Evolutionary conservation across 345 rosid species (phyloP).

Genomic region (Carallia brachiata): DNA sequence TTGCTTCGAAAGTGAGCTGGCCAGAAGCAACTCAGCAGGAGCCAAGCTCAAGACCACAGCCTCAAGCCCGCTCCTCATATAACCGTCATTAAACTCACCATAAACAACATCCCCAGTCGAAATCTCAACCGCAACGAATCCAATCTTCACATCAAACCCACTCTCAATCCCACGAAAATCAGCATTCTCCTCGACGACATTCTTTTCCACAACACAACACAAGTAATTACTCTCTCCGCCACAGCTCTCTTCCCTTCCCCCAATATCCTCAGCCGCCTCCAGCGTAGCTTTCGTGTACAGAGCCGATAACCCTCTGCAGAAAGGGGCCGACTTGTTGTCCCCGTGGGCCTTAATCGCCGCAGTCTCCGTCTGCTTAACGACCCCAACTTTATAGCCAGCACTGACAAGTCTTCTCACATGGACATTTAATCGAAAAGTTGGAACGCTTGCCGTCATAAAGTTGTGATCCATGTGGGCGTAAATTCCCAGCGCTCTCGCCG

Average conservation of each 20-base stretch:
- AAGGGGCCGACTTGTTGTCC: constrained; percentile 56
- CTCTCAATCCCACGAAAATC: constrained; percentile 20
- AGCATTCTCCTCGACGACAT: constrained; percentile 17
- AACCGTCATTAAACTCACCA: constrained; percentile 70
- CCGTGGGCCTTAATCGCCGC: constrained; percentile 91
- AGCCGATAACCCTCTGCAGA: constrained; percentile 76
- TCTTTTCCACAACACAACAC: constrained; percentile 76
- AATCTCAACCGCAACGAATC: constrained; percentile 79
- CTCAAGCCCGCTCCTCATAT: constrained; percentile 79
- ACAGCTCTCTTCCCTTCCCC: constrained; percentile 62
- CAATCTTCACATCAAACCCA: constrained; percentile 62
- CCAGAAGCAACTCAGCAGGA: constrained; percentile 83
- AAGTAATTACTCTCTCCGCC: constrained; percentile 67
- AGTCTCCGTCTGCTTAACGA: constrained; percentile 94
- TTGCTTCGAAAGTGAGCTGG: constrained; percentile 62
- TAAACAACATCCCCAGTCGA: constrained; percentile 88
- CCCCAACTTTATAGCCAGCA: constrained; percentile 88
- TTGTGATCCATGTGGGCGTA: constrained; percentile 76
- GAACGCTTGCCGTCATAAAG: constrained; percentile 85
- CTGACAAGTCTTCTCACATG: constrained; percentile 81
- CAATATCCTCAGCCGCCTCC: constrained; percentile 85
- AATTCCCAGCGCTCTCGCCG: constrained; percentile 72
- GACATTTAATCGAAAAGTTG: constrained; percentile 81
- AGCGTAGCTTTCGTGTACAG: constrained; percentile 86
- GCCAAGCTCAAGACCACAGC: constrained; percentile 76